Conservation (phyloP, 73 alveolate species). For the Uronychia binucleata region DNA sequence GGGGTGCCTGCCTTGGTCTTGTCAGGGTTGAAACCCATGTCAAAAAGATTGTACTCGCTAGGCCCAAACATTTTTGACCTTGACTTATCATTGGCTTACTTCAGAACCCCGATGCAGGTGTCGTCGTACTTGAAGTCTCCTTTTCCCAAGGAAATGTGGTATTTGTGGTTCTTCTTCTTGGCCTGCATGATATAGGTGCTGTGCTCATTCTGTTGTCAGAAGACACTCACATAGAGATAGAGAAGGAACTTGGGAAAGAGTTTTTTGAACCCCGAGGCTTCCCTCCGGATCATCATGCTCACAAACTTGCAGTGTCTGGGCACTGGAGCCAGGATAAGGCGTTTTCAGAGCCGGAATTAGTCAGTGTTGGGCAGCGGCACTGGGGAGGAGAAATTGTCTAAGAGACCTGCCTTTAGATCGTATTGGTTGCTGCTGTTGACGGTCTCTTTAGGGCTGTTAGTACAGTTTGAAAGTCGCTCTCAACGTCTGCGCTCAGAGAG, state of each 20-base stretch:
- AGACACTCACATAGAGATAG: background rate
- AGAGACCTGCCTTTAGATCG: background rate
- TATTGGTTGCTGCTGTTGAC: too few species aligned
- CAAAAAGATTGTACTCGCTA: background rate
- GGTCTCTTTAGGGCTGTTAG: too few species aligned
- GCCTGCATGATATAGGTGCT: background rate
- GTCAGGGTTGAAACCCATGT: background rate
- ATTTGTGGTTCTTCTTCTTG: background rate
- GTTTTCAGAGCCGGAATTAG: background rate
- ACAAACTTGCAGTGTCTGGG: background rate
- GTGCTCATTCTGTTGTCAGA: background rate
- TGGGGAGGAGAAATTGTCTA: background rate
- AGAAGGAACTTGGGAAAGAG: background rate
- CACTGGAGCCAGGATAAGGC: background rate
- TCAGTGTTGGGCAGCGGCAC: background rate
- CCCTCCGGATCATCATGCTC: background rate
- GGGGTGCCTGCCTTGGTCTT: background rate
- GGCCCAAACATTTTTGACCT: background rate
- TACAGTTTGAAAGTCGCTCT: too few species aligned
- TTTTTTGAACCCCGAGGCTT: background rate
- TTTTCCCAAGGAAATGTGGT: background rate
- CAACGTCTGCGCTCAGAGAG: too few species aligned
- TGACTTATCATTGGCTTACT: background rate
- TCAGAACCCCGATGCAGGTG: background rate
- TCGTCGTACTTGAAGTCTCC: background rate